phyloP scores from a whole-genome alignment of 768 basidiomycete species.

The Cytidiella melzeri region DNA sequence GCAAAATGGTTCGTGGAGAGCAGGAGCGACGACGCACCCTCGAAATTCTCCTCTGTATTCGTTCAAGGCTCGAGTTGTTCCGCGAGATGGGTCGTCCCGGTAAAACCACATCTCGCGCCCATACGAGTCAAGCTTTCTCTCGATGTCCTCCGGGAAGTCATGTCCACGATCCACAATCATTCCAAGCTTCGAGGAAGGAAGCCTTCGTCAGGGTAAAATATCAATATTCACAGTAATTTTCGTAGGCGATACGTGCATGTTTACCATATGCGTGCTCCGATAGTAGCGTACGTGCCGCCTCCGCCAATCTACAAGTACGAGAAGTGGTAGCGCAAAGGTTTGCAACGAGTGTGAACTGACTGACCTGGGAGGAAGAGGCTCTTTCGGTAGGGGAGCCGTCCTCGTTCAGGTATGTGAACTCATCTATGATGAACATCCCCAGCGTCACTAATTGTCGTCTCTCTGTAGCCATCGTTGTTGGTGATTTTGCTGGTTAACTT shows the following conservation, averaged over 20 bases:
- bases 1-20: neutral
- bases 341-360: constrained; percentile 10
- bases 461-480: constrained; percentile 18
- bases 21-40: constrained; percentile 38
- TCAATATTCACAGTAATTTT: neutral
- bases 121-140: constrained; percentile 49
- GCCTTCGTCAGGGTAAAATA: constrained; percentile 38
- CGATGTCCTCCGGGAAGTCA: constrained; percentile 64
- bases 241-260: constrained; percentile 3
- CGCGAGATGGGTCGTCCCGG: constrained; percentile 45
- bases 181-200: constrained; percentile 56
- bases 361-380: constrained; percentile 45
- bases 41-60: constrained; percentile 67
- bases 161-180: constrained; percentile 81
- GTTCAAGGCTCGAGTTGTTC: constrained; percentile 73
- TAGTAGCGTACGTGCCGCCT: constrained; percentile 75
- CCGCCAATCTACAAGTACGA: constrained; percentile 72
- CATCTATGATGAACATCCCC: constrained; percentile 90
- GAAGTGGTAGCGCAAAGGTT: neutral
- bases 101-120: constrained; percentile 77
- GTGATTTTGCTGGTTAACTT: no score
- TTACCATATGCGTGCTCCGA: constrained; percentile 82
- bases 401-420: constrained; percentile 58
- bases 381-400: constrained; percentile 46
- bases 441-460: constrained; percentile 52